Conservation (phyloP, 306 rosid genomes). For the Dryas drummondii region DNA sequence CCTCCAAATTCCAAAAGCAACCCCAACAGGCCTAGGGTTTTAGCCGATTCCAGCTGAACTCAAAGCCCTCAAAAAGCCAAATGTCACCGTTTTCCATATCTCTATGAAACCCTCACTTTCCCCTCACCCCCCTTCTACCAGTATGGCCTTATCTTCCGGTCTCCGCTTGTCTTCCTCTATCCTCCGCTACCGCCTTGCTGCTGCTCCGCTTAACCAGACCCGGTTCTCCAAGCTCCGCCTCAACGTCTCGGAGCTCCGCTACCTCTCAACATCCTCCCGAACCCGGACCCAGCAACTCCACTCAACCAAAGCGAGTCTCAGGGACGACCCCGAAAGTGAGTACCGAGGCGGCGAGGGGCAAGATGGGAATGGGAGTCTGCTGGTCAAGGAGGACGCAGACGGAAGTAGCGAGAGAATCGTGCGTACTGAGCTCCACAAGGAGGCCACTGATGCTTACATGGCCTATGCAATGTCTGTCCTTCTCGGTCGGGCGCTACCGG, state of each 20-base stretch:
- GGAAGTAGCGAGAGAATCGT: conserved; percentile 53
- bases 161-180: conserved; percentile 55
- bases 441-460: conserved; percentile 87
- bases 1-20: conserved; percentile 16
- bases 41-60: neutral
- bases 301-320: conserved; percentile 25
- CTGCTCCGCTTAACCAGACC: conserved; percentile 27
- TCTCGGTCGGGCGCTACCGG: conserved; percentile 96
- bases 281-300: conserved; percentile 12
- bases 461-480: conserved; percentile 92
- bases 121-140: conserved; percentile 7
- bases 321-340: conserved; percentile 37
- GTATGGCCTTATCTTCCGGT: conserved; percentile 67
- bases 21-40: conserved; percentile 8
- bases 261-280: conserved; percentile 42
- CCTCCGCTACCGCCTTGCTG: conserved; percentile 49
- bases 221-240: conserved; percentile 33
- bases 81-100: neutral
- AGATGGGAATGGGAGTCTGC: conserved; percentile 60
- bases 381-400: conserved; percentile 37
- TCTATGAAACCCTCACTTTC: conserved; percentile 2
- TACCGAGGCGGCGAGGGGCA: neutral
- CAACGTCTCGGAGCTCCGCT: conserved; percentile 45
- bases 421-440: conserved; percentile 64
- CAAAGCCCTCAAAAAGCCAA: neutral